phyloP scores from a whole-genome alignment of 208 protist species.

The Angomonas ambiguus region DNA sequence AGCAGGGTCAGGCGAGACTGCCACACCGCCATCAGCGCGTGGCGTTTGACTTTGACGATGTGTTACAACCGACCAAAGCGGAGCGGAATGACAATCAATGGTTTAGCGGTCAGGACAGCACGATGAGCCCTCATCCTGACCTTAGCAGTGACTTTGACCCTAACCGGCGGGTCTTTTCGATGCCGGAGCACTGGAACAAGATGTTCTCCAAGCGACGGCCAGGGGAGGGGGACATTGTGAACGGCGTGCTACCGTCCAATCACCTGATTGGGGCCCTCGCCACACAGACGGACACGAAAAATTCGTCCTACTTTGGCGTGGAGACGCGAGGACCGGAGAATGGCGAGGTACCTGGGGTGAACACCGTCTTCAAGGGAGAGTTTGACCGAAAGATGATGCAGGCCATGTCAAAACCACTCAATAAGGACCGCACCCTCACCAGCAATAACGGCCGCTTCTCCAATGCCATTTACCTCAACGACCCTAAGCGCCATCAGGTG shows the following conservation, averaged over 20 bases:
- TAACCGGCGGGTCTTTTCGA: conserved; percentile 75
- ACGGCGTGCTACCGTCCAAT: conserved; percentile 49
- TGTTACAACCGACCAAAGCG: conserved; percentile 61
- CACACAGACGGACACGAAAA: conserved; percentile 70
- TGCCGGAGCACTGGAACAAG: conserved; percentile 90
- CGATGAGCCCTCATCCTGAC: conserved; percentile 51
- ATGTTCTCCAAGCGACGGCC: conserved; percentile 85
- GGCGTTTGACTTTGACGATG: conserved; percentile 88
- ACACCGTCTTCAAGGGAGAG: conserved; percentile 80
- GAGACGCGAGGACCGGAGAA: conserved; percentile 63
- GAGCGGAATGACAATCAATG: conserved; percentile 31
- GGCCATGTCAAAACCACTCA: conserved; percentile 79
- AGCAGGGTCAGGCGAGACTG: conserved; percentile 85
- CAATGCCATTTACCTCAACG: conserved; percentile 87
- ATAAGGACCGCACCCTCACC: conserved; percentile 68
- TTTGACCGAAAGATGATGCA: conserved; percentile 89
- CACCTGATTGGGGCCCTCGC: conserved; percentile 74
- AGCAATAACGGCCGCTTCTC: conserved; percentile 84
- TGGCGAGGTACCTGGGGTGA: conserved; percentile 78
- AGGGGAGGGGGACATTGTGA: conserved; percentile 78
- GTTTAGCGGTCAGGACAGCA: conserved; percentile 73
- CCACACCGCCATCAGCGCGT: conserved; percentile 89
- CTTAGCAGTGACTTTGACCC: conserved; percentile 63
- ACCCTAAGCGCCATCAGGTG: conserved; percentile 64
- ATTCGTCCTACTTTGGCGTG: conserved; percentile 50